Conservation (phyloP, 805 yeast species). For the Candida quercuum region DNA sequence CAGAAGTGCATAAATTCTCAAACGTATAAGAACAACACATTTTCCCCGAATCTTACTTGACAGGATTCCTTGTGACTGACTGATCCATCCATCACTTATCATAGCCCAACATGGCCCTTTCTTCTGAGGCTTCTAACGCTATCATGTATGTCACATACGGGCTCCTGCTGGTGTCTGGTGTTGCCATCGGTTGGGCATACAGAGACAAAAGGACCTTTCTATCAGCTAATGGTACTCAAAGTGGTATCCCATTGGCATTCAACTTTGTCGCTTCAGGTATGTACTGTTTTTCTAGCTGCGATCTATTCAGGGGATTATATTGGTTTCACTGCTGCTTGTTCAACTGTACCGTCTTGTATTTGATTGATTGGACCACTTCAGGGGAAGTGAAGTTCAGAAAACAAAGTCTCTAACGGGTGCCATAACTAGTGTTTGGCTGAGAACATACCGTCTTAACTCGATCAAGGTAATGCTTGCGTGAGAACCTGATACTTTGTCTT, state of each 20-base stretch:
- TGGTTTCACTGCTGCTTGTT: too few relatives aligned
- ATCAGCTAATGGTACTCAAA: slow-evolving; percentile 75
- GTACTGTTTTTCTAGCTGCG: slow-evolving; percentile 33
- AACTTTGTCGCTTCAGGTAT: slow-evolving; percentile 88
- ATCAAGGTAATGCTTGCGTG: slow-evolving; percentile 82
- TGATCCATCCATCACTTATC: too few relatives aligned
- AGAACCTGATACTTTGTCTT: slow-evolving; percentile 36
- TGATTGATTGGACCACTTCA: too few relatives aligned
- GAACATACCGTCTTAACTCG: slow-evolving; percentile 75
- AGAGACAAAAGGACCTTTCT: slow-evolving; percentile 53
- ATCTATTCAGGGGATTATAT: neutral
- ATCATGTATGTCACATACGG: slow-evolving; percentile 59
- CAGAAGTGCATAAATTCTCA: too few relatives aligned
- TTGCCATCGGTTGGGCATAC: slow-evolving; percentile 54
- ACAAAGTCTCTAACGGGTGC: slow-evolving; percentile 16
- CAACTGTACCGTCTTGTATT: too few relatives aligned
- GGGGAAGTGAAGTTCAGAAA: slow-evolving; percentile 10
- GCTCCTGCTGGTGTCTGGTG: slow-evolving; percentile 46
- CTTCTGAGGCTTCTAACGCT: slow-evolving; percentile 55
- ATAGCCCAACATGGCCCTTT: slow-evolving; percentile 29
- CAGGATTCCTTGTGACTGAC: too few relatives aligned
- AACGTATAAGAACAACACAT: too few relatives aligned
- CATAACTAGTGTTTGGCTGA: slow-evolving; percentile 40
- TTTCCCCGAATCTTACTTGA: too few relatives aligned
- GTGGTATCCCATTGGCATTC: slow-evolving; percentile 74